Evolutionary conservation across 805 yeast species (phyloP).

Genomic region (Kregervanrija pseudodelftensis): DNA sequence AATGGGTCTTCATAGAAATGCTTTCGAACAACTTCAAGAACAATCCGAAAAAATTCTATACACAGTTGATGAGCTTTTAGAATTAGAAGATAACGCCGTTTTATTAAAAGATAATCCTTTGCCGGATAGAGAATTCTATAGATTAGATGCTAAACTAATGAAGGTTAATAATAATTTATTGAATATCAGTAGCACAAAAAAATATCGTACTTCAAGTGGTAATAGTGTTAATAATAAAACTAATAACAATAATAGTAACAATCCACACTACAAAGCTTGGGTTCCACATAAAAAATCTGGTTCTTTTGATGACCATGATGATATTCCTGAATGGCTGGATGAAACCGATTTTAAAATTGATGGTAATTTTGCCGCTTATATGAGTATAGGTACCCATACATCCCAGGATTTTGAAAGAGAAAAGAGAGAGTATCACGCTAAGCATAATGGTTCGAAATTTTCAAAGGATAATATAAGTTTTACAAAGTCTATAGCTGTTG

Average conservation of each 20-base stretch:
- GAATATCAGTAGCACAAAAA: not conserved
- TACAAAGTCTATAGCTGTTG: not conserved
- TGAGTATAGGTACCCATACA: slow-evolving; percentile 19
- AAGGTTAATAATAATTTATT: too few species aligned
- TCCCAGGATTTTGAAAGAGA: slow-evolving; percentile 26
- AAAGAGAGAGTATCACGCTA: slow-evolving; percentile 15
- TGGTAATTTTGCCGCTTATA: slow-evolving; percentile 20
- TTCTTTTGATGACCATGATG: slow-evolving; percentile 6
- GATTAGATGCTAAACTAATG: slow-evolving; percentile 14
- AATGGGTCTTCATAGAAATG: too few species aligned
- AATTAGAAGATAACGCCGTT: slow-evolving; percentile 9
- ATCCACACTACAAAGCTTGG: too few species aligned
- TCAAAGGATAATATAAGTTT: not conserved
- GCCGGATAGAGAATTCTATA: slow-evolving; percentile 20
- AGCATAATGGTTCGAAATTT: not conserved
- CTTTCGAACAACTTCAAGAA: slow-evolving; percentile 5
- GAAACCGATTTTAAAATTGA: slow-evolving; percentile 28
- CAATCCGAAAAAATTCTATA: slow-evolving; percentile 7
- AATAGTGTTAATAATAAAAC: not conserved
- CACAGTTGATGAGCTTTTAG: slow-evolving; percentile 13
- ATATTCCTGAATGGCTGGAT: slow-evolving; percentile 25
- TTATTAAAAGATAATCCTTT: slow-evolving; percentile 13
- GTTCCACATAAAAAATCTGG: too few species aligned
- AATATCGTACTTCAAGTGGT: not conserved
- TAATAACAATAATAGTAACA: not conserved